phyloP scores from a whole-genome alignment of 768 basidiomycete genomes.

The Kwoniella newhampshirensis region DNA sequence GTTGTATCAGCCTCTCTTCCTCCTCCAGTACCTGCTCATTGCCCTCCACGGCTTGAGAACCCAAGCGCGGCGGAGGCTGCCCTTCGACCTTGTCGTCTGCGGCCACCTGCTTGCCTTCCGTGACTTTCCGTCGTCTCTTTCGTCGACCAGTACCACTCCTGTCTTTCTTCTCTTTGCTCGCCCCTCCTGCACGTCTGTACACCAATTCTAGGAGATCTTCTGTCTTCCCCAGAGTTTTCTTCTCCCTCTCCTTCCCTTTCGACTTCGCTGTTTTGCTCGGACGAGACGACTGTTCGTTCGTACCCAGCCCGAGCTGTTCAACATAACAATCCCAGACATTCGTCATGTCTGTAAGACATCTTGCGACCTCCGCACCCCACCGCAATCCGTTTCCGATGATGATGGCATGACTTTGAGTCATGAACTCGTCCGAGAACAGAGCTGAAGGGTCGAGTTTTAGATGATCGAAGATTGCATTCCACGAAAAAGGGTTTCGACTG shows the following conservation, averaged over 20 bases:
- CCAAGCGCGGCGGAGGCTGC: slow-evolving; percentile 13
- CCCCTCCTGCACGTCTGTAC: slow-evolving; percentile 40
- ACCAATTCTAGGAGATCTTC: slow-evolving; percentile 48
- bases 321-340: slow-evolving; percentile 43
- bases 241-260: slow-evolving; percentile 14
- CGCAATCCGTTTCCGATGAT: slow-evolving; percentile 46
- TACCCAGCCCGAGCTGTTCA: slow-evolving; percentile 42
- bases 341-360: slow-evolving; percentile 36
- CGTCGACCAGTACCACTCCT: slow-evolving; percentile 1
- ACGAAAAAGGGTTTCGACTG: slow-evolving; percentile 30
- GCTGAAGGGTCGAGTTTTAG: slow-evolving; percentile 34
- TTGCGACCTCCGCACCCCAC: slow-evolving; percentile 19
- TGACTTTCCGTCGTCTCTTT: slow-evolving; percentile 8
- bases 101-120: slow-evolving; percentile 6
- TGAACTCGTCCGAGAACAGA: slow-evolving; percentile 43
- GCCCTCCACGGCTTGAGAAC: neutral
- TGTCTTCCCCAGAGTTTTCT: slow-evolving; percentile 31
- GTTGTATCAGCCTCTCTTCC: slow-evolving; percentile 30
- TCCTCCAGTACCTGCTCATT: slow-evolving; percentile 9
- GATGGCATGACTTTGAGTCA: slow-evolving; percentile 41
- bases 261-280: neutral
- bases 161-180: slow-evolving; percentile 17
- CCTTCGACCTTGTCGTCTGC: slow-evolving; percentile 15
- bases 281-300: neutral
- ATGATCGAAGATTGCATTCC: slow-evolving; percentile 35